Conservation (phyloP, 306 rosid genomes). For the Macrotyloma uniflorum region DNA sequence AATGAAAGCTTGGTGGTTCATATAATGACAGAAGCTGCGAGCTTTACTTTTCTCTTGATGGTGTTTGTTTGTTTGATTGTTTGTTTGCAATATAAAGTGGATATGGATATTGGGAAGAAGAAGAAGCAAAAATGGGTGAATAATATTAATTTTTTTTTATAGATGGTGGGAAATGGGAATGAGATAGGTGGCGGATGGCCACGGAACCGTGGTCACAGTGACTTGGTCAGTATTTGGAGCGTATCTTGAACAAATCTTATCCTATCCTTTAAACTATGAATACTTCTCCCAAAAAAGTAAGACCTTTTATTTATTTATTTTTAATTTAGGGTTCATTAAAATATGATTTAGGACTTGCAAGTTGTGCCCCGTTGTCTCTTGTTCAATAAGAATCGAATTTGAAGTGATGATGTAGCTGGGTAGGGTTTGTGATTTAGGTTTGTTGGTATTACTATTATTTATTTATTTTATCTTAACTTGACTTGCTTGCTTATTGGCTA, state of each 20-base stretch:
- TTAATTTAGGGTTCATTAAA: conserved; percentile 22
- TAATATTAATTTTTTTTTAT: not conserved
- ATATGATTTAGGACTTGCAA: conserved; percentile 11
- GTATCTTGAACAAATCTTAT: conserved; percentile 48
- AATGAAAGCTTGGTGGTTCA: conserved; percentile 14
- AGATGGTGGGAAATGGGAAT: not conserved
- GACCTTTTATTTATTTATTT: not conserved
- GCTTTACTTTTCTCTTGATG: conserved; percentile 2
- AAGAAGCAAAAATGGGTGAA: conserved; percentile 30
- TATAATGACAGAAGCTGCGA: conserved; percentile 11
- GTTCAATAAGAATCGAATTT: conserved; percentile 20
- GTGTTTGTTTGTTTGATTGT: conserved; percentile 10
- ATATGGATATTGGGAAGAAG: conserved; percentile 35
- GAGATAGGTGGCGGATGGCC: conserved; percentile 13
- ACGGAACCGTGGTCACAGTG: not conserved
- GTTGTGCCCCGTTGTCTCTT: conserved; percentile 27
- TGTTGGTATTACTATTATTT: not conserved
- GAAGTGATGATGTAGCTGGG: conserved; percentile 11
- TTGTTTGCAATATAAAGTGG: conserved; percentile 11
- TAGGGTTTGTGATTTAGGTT: conserved; percentile 19
- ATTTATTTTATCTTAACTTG: not conserved
- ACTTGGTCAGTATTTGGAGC: conserved; percentile 6
- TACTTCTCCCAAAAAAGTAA: not conserved
- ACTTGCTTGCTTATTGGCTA: conserved; percentile 20
- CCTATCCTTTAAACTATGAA: conserved; percentile 35